Evolutionary conservation across 2,329 filamentous ascomycete genomes (phyloP).

Genomic region (Hirsutella thompsonii): DNA sequence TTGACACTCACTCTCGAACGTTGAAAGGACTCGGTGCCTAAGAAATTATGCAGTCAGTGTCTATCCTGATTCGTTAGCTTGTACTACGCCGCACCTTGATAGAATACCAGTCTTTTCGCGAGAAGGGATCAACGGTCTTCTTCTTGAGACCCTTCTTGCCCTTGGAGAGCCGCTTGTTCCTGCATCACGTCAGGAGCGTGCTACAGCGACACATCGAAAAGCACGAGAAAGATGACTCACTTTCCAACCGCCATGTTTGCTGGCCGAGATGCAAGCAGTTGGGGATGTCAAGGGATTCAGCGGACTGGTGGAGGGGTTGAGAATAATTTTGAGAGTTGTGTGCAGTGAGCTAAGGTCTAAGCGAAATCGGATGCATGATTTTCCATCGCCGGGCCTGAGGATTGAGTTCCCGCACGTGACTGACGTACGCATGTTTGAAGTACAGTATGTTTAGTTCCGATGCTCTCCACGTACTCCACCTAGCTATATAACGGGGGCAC

Average conservation of each 20-base stretch:
- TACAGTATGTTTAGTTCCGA: too few species aligned
- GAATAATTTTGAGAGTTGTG: constrained; percentile 28
- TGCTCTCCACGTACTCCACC: too few species aligned
- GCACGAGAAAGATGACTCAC: constrained; percentile 25
- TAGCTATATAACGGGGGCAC: too few species aligned
- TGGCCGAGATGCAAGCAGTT: constrained; percentile 31
- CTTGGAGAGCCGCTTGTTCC: constrained; percentile 99
- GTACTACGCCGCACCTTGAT: constrained; percentile 61
- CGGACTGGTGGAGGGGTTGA: constrained; percentile 26
- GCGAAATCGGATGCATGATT: constrained; percentile 11
- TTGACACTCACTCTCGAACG: constrained; percentile 74
- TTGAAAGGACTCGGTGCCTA: constrained; percentile 92
- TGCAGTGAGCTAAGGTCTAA: constrained; percentile 25
- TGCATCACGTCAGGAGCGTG: constrained; percentile 22
- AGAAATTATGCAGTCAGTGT: constrained; percentile 5
- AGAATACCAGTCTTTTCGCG: constrained; percentile 98
- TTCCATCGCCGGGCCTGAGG: too few species aligned
- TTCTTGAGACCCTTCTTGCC: constrained; percentile 99
- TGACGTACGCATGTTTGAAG: too few species aligned
- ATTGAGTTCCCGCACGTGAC: too few species aligned
- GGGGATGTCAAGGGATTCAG: constrained; percentile 21
- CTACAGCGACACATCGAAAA: constrained; percentile 1
- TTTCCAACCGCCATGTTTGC: constrained; percentile 50
- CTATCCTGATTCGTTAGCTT: too few species aligned
- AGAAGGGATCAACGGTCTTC: constrained; percentile 94